A percentile compares a stretch with the other conserved stretches of the same genome.
Evolutionary conservation across 1,284 basidiomycete genomes (phyloP).

Genomic region (Wolfiporia cocos): DNA sequence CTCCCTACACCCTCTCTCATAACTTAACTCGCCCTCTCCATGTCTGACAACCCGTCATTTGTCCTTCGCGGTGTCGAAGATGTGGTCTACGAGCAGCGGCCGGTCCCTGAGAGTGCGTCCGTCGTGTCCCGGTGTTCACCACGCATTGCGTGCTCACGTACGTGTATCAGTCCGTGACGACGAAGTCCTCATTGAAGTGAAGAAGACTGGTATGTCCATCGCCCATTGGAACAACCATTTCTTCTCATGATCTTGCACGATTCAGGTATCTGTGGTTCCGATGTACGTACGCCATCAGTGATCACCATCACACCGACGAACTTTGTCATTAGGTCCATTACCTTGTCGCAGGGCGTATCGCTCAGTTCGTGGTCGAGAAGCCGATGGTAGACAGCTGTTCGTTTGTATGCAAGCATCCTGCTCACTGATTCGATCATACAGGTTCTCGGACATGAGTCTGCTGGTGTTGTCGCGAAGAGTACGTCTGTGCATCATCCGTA

Average conservation of each 20-base stretch:
- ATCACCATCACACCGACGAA: no score
- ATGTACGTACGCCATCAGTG: conserved; percentile 63
- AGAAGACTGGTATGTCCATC: conserved; percentile 81
- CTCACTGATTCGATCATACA: conserved; percentile 15
- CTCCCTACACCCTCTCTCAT: conserved; percentile 8
- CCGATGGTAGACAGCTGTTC: conserved; percentile 55
- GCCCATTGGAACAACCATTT: no score
- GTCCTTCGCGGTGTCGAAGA: conserved; percentile 73
- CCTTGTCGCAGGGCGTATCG: conserved; percentile 71
- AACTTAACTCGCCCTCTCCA: conserved; percentile 22
- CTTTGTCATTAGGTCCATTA: conserved; percentile 56
- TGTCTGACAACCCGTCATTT: conserved; percentile 77
- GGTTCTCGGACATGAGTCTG: conserved; percentile 65
- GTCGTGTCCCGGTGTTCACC: conserved; percentile 1
- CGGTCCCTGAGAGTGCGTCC: conserved; percentile 66
- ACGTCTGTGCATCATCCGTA: not conserved
- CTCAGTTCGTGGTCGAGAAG: conserved; percentile 68
- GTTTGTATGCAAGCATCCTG: not conserved
- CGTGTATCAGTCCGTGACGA: conserved; percentile 51
- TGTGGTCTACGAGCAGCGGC: conserved; percentile 69
- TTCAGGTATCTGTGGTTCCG: conserved; percentile 84
- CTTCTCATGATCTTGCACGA: conserved; percentile 2
- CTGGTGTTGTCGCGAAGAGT: conserved; percentile 53
- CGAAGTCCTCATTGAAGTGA: conserved; percentile 87
- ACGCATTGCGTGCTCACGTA: conserved; percentile 4